Percentiles rank a stretch among this genome's conserved stretches.
Evolutionary conservation across 2,329 filamentous ascomycete genomes (phyloP).

Genomic region (Talaromyces verruculosus): DNA sequence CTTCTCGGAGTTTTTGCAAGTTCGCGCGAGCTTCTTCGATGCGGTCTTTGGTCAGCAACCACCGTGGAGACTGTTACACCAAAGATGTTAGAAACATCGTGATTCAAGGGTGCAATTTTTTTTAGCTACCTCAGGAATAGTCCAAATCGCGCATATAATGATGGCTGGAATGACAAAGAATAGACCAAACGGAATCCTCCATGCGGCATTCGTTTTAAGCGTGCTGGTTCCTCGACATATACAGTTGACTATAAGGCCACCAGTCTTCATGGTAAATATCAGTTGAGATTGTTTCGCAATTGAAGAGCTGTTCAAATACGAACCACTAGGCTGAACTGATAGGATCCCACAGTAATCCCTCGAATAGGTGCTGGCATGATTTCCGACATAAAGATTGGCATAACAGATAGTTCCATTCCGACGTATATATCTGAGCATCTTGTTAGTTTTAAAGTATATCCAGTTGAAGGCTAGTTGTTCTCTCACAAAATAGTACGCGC

Average conservation of each 20-base stretch:
- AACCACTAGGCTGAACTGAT: background rate
- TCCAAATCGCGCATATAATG: background rate
- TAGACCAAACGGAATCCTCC: background rate
- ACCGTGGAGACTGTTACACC: too few relatives aligned
- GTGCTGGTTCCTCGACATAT: background rate
- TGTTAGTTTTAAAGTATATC: background rate
- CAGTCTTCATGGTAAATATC: too few relatives aligned
- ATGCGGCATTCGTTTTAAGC: background rate
- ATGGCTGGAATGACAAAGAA: background rate
- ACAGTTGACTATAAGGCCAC: too few relatives aligned
- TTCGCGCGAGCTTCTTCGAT: too few relatives aligned
- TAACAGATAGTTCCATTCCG: conserved; percentile 8
- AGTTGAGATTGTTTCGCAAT: too few relatives aligned
- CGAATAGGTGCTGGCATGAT: background rate
- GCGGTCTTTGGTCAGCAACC: too few relatives aligned
- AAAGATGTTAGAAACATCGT: too few relatives aligned
- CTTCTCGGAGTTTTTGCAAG: too few relatives aligned
- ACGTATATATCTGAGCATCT: background rate
- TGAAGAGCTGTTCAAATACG: too few relatives aligned
- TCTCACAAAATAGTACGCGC: background rate
- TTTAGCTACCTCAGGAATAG: too few relatives aligned
- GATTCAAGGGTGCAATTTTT: too few relatives aligned
- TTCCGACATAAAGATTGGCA: conserved; percentile 4
- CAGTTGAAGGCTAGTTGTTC: too few relatives aligned
- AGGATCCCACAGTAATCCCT: conserved; percentile 5